Percentiles rank a stretch among this genome's conserved stretches.
These are phyloP conservation scores for Boletus coccyginus DNA, from an alignment of 768 basidiomycete species.

Conservation along the genomic window DNA sequence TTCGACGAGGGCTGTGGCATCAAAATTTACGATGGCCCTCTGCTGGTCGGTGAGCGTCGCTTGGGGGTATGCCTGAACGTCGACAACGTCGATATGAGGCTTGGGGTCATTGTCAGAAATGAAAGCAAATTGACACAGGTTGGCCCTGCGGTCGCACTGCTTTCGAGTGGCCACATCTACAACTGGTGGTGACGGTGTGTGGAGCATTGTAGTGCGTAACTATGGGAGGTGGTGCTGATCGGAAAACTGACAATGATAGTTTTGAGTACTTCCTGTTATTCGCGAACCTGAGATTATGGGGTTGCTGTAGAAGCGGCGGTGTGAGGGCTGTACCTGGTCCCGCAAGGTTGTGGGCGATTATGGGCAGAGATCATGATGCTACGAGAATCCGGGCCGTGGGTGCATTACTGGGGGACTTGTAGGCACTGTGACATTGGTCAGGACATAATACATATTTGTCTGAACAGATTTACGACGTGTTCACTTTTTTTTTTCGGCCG, in stretches of 20 bases:
- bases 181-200: not conserved
- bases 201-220: constrained; percentile 6
- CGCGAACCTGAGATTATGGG: too few species aligned
- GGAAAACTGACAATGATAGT: not conserved
- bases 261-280: too few species aligned
- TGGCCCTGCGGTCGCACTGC: constrained; percentile 20
- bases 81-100: constrained; percentile 1
- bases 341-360: too few species aligned
- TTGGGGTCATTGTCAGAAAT: not conserved
- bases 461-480: too few species aligned
- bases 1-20: constrained; percentile 28
- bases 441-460: too few species aligned
- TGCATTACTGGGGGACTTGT: too few species aligned
- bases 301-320: constrained; percentile 17
- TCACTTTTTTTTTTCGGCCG: too few species aligned
- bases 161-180: constrained; percentile 22
- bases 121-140: constrained; percentile 10
- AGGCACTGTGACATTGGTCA: too few species aligned
- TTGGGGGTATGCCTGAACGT: constrained; percentile 30
- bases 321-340: too few species aligned
- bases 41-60: constrained; percentile 23
- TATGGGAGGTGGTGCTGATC: not conserved
- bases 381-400: too few species aligned
- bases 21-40: constrained; percentile 28
- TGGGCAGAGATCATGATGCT: too few species aligned